Base-by-base conservation (phyloP, 768 basidiomycete species). In the Podaxis sp. region DNA sequence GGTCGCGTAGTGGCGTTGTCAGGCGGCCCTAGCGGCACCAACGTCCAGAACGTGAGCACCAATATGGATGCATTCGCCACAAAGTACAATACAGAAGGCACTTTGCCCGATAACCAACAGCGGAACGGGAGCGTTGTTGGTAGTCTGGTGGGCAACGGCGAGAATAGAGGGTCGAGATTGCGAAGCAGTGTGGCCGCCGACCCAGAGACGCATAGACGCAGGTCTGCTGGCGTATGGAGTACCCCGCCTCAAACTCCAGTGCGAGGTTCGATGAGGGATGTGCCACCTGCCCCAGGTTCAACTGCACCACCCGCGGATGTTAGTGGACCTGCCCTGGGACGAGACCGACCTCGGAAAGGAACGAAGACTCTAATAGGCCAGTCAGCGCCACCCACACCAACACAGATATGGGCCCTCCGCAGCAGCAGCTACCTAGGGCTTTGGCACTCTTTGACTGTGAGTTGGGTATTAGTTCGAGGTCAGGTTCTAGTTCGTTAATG, bases 181-280 rank as follows among this genome's bases (percentile, higher is more conserved):
- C 54, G 30, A 15, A 55, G 53, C n/a, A 90, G 65, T 15, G 12
- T 22, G 13, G 44, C 40, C 8, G 59, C 12, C 19, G 54, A 63
- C 39, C 53, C 36, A 3, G 61, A 63, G 46, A 49, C 19, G 12
- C 61, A 56, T 12, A 63, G 46, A 15, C 22, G 46, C 85, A 89
- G 66, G 84, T 63, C 64, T 9, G 62, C 56, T 2, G 67, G 69
- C 2, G 51, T 39, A 6, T 68, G 68, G 69, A 60, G 64, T 38
- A 64, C 57, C 33, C 59, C 68, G 15, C 57, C 57, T 2, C 57
- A 61, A 4, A 60, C 38, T n/a, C 36, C 44, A 0, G 63, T 38
- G 9, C 53, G 48, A 2, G 67, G 61, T 13, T 68, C 65, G 42
- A 63, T 64, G 52, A 55, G 55, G 54, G 61, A 66, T 59, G 40